phyloP scores from a whole-genome alignment of 805 yeast species.

The Wickerhamiella vanderwaltii region DNA sequence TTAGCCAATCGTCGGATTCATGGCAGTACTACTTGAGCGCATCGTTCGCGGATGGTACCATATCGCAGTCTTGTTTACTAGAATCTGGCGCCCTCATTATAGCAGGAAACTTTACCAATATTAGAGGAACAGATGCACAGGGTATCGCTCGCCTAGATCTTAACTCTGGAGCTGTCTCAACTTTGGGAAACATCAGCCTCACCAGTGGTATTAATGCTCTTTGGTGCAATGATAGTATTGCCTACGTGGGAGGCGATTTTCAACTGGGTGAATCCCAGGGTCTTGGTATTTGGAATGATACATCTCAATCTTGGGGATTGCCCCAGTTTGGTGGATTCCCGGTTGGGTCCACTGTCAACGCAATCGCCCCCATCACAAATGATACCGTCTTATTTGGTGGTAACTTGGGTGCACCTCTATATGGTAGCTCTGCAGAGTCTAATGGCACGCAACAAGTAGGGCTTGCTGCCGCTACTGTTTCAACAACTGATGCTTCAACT shows the following conservation, averaged over 20 bases:
- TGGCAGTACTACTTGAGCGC: constrained; percentile 17
- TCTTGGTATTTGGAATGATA: constrained; percentile 50
- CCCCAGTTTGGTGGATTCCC: constrained; percentile 74
- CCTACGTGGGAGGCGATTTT: constrained; percentile 77
- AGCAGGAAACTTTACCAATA: constrained; percentile 18
- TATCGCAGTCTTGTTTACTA: constrained; percentile 16
- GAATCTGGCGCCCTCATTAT: constrained; percentile 15
- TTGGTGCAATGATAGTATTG: constrained; percentile 37
- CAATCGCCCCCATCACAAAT: constrained; percentile 39
- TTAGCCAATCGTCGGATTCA: constrained; percentile 11
- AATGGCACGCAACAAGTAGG: constrained; percentile 18
- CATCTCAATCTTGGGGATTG: constrained; percentile 31
- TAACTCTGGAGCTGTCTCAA: constrained; percentile 9
- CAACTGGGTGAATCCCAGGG: constrained; percentile 41
- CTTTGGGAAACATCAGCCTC: constrained; percentile 11
- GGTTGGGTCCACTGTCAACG: constrained; percentile 41
- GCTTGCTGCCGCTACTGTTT: constrained; percentile 20
- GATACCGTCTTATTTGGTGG: constrained; percentile 69
- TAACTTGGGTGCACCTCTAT: constrained; percentile 64
- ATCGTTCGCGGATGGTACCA: constrained; percentile 20
- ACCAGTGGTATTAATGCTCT: constrained; percentile 30
- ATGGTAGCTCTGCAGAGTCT: constrained; percentile 40
- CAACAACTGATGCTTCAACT: constrained; percentile 18
- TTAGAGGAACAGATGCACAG: constrained; percentile 11
- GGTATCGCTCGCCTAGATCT: constrained; percentile 15